These are phyloP conservation scores for Diaporthe ampelina DNA, from an alignment of 2,329 filamentous ascomycete genomes.

Conservation along the genomic window DNA sequence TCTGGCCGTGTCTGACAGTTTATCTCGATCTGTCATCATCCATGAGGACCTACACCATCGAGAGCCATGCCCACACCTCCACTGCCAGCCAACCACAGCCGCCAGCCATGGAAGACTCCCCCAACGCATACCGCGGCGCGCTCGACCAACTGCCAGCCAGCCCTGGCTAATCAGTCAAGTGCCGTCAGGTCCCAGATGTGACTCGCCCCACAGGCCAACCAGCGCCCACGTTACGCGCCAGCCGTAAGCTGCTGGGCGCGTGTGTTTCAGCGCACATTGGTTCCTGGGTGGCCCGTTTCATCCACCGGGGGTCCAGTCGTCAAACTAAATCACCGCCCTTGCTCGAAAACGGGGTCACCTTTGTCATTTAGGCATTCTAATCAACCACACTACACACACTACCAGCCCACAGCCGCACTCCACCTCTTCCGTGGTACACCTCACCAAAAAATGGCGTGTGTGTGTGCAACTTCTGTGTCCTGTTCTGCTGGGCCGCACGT, in stretches of 20 bases:
- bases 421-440: background rate
- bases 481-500: constrained; percentile 10
- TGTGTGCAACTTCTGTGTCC: background rate
- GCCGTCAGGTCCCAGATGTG: constrained; percentile 22
- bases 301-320: constrained; percentile 21
- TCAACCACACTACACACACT: background rate
- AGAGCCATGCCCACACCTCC: constrained; percentile 9
- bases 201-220: constrained; percentile 39
- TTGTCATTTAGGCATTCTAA: background rate
- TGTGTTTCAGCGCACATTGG: constrained; percentile 43
- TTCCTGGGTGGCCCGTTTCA: constrained; percentile 42
- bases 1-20: background rate
- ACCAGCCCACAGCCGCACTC: background rate
- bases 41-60: background rate
- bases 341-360: background rate
- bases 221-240: constrained; percentile 49
- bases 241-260: constrained; percentile 42
- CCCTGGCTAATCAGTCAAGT: constrained; percentile 18
- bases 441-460: background rate
- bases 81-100: constrained; percentile 18
- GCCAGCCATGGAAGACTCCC: constrained; percentile 18
- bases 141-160: background rate
- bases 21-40: background rate
- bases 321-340: background rate
- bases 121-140: background rate